A percentile compares a stretch with the other conserved stretches of the same genome.
Evolutionary conservation across 306 rosid species (phyloP).

Genomic region (Urtica urens): DNA sequence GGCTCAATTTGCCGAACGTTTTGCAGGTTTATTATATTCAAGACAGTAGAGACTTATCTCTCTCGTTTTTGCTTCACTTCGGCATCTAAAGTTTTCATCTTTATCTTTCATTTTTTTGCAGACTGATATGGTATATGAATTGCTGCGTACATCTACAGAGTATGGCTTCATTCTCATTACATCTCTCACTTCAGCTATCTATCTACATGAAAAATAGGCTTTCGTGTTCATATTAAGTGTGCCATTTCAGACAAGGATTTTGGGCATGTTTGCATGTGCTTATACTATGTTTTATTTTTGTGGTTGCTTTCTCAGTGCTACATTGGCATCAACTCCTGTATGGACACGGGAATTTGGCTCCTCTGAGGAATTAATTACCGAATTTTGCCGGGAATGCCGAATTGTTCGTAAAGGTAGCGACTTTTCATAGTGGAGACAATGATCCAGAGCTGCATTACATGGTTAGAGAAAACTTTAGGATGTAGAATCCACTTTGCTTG

Average conservation of each 20-base stretch:
- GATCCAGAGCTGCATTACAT: neutral
- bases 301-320: constrained; percentile 47
- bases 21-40: constrained; percentile 55
- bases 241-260: neutral
- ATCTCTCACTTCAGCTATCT: neutral
- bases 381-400: constrained; percentile 97
- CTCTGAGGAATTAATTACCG: constrained; percentile 78
- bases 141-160: constrained; percentile 94
- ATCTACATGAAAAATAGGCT: too few relatives aligned
- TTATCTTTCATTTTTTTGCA: constrained; percentile 31
- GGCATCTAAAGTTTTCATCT: constrained; percentile 15
- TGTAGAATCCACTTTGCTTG: constrained; percentile 4
- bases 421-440: neutral
- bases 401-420: constrained; percentile 82
- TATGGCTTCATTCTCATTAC: constrained; percentile 30
- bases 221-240: neutral
- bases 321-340: constrained; percentile 74
- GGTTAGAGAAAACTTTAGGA: neutral
- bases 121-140: constrained; percentile 98
- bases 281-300: constrained; percentile 13
- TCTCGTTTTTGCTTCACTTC: constrained; percentile 5
- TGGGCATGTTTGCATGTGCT: neutral
- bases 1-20: constrained; percentile 92
- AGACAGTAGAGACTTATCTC: constrained; percentile 6
- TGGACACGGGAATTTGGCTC: constrained; percentile 89